phyloP scores from a whole-genome alignment of 1,284 basidiomycete species.

The Meripilus lineatus region DNA sequence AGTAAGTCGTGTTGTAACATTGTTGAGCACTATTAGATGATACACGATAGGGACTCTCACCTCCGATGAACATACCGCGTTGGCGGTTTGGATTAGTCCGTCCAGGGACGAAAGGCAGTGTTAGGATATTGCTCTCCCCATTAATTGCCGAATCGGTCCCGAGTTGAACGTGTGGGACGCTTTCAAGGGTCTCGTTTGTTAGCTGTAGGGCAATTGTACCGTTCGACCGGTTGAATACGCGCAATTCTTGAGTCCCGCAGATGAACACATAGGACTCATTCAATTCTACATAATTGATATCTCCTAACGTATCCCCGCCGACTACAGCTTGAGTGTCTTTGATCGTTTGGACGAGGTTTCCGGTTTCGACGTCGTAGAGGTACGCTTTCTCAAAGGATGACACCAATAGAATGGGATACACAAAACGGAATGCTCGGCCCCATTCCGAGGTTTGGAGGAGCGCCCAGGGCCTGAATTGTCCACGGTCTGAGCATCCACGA shows the following conservation, averaged over 20 bases:
- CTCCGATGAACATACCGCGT: no score
- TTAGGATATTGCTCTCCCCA: no score
- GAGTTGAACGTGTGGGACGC: slow-evolving; percentile 3
- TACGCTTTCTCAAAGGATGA: slow-evolving; percentile 40
- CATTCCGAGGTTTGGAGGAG: slow-evolving; percentile 40
- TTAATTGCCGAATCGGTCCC: no score
- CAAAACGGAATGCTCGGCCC: slow-evolving; percentile 60
- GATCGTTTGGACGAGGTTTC: slow-evolving; percentile 41
- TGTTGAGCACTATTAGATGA: no score
- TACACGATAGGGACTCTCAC: no score
- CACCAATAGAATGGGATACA: slow-evolving; percentile 59
- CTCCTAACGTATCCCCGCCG: slow-evolving; percentile 25
- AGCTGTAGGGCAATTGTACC: slow-evolving; percentile 41
- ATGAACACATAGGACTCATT: slow-evolving; percentile 55
- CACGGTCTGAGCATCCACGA: slow-evolving; percentile 18
- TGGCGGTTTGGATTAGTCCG: no score
- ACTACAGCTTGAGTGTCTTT: slow-evolving; percentile 31
- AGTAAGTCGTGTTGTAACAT: no score
- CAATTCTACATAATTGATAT: slow-evolving; percentile 64
- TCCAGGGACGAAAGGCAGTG: no score
- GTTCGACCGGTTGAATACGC: slow-evolving; percentile 48
- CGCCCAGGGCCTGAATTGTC: slow-evolving; percentile 57
- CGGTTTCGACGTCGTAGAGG: slow-evolving; percentile 56
- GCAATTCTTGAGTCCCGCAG: slow-evolving; percentile 43
- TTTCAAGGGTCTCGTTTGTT: background rate